Evolutionary conservation across 768 basidiomycete genomes (phyloP), one percentile per base, ranked within the genome.

Genomic region (Tremella yokohamensis): DNA sequence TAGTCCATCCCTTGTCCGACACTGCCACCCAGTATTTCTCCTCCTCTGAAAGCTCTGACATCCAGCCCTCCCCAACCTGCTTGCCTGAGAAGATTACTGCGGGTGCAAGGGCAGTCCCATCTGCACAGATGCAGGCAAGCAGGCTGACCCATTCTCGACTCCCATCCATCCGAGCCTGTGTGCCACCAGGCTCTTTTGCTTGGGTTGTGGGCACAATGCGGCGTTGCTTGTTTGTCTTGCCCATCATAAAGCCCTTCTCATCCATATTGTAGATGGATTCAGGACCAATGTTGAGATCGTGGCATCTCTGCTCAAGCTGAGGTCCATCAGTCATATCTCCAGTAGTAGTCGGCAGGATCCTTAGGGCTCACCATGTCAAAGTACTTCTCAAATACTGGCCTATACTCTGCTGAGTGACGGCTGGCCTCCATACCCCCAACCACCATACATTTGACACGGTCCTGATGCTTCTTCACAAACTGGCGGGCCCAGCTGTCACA

Each of bases 161-260:
- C 4, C 40, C 26, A 20, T 47, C 52, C 52, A 40, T 25, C 38
- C 25, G 3, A 18, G 9, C 13, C 26, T 16, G n/a, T 38, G 16
- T 34, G 16, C 52, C 37, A 7, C 18, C 25, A 7, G 15, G 6
- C 20, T 29, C 25, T 3, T n/a, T 29, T 6, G 42, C 42, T 24
- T 49, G n/a, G 3, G 16, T n/a, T 3, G 20, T 19, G 7, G 49
- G 18, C 22, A 56, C 19, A 18, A 56, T 42, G 9, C 34, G 18
- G 15, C n/a, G 19, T 11, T 24, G 38, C 42, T 45, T 45, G 15
- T 56, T 24, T 26, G 39, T n/a, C 8, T 6, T 29, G 8, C 42
- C 54, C 39, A 56, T 45, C 20, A 37, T 22, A 47, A 34, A 56
- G 40, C 54, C 54, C n/a, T 24, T 56, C 39, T 56, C 54, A 48